These are phyloP conservation scores for Chalaropsis ovoidea DNA, from an alignment of 2,329 filamentous ascomycete genomes.

Conservation along the genomic window DNA sequence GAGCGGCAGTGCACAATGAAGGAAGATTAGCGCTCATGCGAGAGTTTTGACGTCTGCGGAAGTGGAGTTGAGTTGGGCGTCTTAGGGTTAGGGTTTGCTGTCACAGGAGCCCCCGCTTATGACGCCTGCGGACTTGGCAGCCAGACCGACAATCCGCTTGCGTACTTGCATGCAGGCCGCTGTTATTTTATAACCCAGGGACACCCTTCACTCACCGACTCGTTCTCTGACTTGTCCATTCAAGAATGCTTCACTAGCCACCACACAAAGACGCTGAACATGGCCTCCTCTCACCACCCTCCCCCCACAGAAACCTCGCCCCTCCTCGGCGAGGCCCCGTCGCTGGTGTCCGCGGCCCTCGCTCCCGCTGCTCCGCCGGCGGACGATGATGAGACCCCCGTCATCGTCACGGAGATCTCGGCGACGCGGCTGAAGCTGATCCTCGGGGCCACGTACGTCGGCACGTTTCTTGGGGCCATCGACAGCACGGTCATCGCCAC, in stretches of 20 bases:
- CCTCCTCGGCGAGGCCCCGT: conserved; percentile 12
- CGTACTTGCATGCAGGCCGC: background rate
- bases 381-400: conserved; percentile 36
- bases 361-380: background rate
- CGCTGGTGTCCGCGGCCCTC: background rate
- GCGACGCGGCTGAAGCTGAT: conserved; percentile 43
- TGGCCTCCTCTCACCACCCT: background rate
- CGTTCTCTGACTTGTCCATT: background rate
- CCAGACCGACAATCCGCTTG: background rate
- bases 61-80: no score
- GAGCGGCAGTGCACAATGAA: no score
- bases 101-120: no score
- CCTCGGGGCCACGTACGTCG: conserved; percentile 47
- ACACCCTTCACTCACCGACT: no score
- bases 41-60: no score
- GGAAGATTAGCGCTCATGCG: no score
- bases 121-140: no score
- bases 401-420: conserved; percentile 42
- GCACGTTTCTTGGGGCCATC: conserved; percentile 53
- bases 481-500: conserved; percentile 82
- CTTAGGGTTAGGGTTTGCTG: no score
- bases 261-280: background rate
- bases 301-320: conserved; percentile 20
- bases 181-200: background rate
- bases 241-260: background rate